Evolutionary conservation across 495 filamentous ascomycete species (phyloP), one percentile per base, ranked within the genome.

Genomic region (Aspergillus wentii): DNA sequence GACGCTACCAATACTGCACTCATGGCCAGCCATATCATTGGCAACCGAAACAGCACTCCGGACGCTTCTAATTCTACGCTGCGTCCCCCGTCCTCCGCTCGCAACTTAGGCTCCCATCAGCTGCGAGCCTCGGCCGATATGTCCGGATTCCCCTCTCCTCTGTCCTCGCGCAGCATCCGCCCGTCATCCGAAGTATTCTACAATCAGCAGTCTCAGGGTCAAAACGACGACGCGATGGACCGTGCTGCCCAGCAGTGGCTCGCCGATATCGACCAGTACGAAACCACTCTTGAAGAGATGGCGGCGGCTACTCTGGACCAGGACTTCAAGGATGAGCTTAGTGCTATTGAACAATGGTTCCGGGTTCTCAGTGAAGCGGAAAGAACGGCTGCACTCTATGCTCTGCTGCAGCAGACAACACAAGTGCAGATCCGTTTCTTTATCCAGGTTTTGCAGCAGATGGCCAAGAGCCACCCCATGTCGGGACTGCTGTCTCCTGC

Each of bases 371-470:
- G 91, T 53, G 92, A 98, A 64, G 88, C 92, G 14, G 92, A 98
- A 67, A 72, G 92, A 35, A 98, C 92, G 5, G 92, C 92, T 26
- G 94, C 92, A 17, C 64, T 97, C 29, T 97, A 98, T 66, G 91
- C 92, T 21, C 69, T 98, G 42, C 71, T 98, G 30, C 94, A 97
- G 74, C 92, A 98, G 66, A 96, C 92, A 5, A 97, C 92, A 4
- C 94, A 98, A 64, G 91, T 98, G 36, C 92, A 98, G 67, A 95
- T 96, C 45, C 84, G 94, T 33, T 98, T 98, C 72, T 98, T 98
- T 69, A 97, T 96, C 49, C 89, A 95, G 64, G 92, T 97, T 21
- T 67, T 98, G 51, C 88, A 97, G 70, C 91, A 97, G 61, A 98
- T 98, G 94, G 85, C 89, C 21, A 94, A 95, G 69, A 88, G 80